Base-by-base conservation (phyloP, 495 filamentous ascomycete genomes). In the Podospora conica region DNA sequence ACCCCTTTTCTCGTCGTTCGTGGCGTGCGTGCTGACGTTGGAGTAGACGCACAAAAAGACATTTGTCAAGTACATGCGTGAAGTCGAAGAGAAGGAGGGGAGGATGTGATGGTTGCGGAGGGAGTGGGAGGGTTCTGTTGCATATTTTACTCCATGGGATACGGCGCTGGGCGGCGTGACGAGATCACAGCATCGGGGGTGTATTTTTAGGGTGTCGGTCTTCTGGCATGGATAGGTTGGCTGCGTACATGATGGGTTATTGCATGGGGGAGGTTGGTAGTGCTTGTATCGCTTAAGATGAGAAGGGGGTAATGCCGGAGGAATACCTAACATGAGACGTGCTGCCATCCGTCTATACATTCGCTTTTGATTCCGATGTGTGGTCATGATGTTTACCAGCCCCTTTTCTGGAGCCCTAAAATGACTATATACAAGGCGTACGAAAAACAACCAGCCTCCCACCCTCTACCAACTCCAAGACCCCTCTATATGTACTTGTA, bases 51-150 rank as follows among this genome's bases (percentile, higher is more conserved):
- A 98, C 77, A 98, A 97, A 80, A 98, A 98, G 80, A 86, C 87
- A 22, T 98, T 98, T 80, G 94, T 96, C 61, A 96, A 92, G 77
- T 97, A 93, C 75, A 87, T 96, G 78, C 91, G 91, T 66, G 86
- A 93, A 71, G 75, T 92, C 40, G 90, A 93, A 70, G 85, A 86
- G 68, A 83, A 83, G 71, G 80, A 87, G 58, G 66, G 67, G 20
- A 66, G 64, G 20, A 60, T 63, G 58, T 74, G 53, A 69, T 28
- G 20, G 11, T 31, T 29, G 40, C 15, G 1, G 40, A n/a, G 6
- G 15, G 40, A n/a, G 18, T n/a, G 40, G 40, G 15, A n/a, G 7
- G 15, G 7, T 48, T 48, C 6, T 48, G 15, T 12, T 48, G 2
- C 2, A 48, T 48, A 18, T 48, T 48, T 48, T 48, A 8, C 40